phyloP scores from a whole-genome alignment of 2,329 filamentous ascomycete genomes.

The Xylariaceae sp. region DNA sequence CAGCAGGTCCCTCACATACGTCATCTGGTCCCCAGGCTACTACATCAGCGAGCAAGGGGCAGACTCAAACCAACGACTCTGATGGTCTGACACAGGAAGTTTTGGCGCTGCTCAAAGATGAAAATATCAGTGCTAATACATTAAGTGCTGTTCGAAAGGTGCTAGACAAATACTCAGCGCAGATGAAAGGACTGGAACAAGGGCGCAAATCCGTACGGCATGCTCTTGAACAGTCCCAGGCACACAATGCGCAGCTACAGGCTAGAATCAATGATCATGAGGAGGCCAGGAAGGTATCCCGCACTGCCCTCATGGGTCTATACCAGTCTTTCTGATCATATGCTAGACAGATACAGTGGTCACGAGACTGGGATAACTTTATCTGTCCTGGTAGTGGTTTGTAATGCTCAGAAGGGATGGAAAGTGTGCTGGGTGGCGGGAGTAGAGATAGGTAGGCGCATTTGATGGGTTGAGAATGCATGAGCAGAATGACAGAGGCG shows the following conservation, averaged over 20 bases:
- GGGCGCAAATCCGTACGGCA: conserved; percentile 64
- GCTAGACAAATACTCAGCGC: conserved; percentile 54
- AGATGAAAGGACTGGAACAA: conserved; percentile 56
- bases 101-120: conserved; percentile 44
- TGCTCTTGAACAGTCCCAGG: conserved; percentile 59
- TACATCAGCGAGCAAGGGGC: conserved; percentile 12
- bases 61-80: conserved; percentile 17
- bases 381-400: no score
- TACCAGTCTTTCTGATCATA: no score
- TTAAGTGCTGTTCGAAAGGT: conserved; percentile 38
- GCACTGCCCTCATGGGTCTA: conserved; percentile 6
- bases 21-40: conserved; percentile 10
- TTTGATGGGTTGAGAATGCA: no score
- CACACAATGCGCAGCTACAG: conserved; percentile 36
- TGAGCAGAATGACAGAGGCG: no score
- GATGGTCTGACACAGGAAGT: conserved; percentile 42
- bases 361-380: no score
- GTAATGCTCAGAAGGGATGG: no score
- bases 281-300: conserved; percentile 26
- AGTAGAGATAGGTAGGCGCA: no score
- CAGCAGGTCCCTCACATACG: conserved; percentile 19
- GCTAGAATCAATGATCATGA: conserved; percentile 37
- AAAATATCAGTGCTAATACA: conserved; percentile 37
- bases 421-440: no score
- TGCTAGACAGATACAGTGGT: no score